Evolutionary conservation across 2,329 filamentous ascomycete species (phyloP).

Genomic region (Camillea tinctor): DNA sequence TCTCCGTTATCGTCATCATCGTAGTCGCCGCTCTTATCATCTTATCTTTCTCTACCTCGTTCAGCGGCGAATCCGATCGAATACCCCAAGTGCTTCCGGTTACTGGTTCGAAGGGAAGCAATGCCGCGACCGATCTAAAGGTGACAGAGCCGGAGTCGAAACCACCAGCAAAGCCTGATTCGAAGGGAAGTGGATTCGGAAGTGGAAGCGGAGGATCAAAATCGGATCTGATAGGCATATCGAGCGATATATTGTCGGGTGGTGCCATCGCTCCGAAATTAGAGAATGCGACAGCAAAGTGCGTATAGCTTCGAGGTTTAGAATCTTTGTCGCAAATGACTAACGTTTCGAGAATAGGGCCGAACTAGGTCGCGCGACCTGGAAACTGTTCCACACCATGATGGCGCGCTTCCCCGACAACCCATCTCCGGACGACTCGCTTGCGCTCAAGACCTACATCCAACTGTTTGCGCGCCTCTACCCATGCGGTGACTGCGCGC

Average conservation of each 20-base stretch:
- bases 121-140: not conserved
- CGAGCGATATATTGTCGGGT: slow-evolving; percentile 57
- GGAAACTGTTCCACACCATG: slow-evolving; percentile 71
- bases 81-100: slow-evolving; percentile 22
- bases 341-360: slow-evolving; percentile 40
- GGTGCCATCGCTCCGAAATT: slow-evolving; percentile 77
- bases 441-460: slow-evolving; percentile 63
- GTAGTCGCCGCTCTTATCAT: slow-evolving; percentile 56
- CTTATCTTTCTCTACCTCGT: slow-evolving; percentile 59
- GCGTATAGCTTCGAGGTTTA: slow-evolving; percentile 27
- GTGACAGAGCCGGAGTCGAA: not conserved
- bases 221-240: slow-evolving; percentile 42
- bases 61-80: slow-evolving; percentile 30
- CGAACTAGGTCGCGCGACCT: slow-evolving; percentile 66
- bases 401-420: slow-evolving; percentile 67
- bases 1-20: slow-evolving; percentile 53
- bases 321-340: not conserved
- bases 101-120: slow-evolving; percentile 26
- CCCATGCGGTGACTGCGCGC: slow-evolving; percentile 68
- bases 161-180: not conserved
- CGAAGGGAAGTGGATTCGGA: slow-evolving; percentile 1
- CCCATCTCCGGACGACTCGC: slow-evolving; percentile 60
- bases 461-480: slow-evolving; percentile 67
- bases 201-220: slow-evolving; percentile 19
- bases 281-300: slow-evolving; percentile 81